Evolutionary conservation across 2,329 filamentous ascomycete genomes (phyloP).

Genomic region (Coniochaeta hoffmannii): DNA sequence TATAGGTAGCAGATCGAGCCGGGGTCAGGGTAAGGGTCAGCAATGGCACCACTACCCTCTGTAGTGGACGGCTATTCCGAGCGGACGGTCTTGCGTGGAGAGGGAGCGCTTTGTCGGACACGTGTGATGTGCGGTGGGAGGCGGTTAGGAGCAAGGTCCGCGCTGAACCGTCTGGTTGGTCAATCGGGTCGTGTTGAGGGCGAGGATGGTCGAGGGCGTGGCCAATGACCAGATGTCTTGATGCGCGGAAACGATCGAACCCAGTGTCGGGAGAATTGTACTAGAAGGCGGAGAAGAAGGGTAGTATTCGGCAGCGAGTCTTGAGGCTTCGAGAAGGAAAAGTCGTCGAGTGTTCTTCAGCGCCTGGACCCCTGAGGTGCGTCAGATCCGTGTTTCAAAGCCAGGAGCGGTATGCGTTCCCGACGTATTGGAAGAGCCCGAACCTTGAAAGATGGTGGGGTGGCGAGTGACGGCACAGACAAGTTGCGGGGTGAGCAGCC

Average conservation of each 20-base stretch:
- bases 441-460: neutral
- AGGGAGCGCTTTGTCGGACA: neutral
- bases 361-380: neutral
- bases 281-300: neutral
- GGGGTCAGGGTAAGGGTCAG: neutral
- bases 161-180: neutral
- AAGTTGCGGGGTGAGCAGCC: neutral
- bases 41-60: neutral
- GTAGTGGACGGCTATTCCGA: neutral
- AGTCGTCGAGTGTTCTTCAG: too few species aligned
- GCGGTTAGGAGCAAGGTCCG: neutral
- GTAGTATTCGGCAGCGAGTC: neutral
- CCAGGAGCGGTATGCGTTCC: neutral
- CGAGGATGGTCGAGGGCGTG: neutral
- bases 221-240: neutral
- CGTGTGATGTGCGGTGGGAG: neutral
- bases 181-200: neutral
- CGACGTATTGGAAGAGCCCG: neutral
- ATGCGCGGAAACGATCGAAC: neutral
- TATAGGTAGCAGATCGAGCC: neutral
- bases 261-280: neutral
- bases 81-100: neutral
- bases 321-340: neutral
- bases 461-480: neutral
- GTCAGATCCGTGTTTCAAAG: constrained; percentile 1